A percentile compares a stretch with the other conserved stretches of the same genome.
phyloP scores from a whole-genome alignment of 2,329 filamentous ascomycete species.

The Sphaceloma murrayae region DNA sequence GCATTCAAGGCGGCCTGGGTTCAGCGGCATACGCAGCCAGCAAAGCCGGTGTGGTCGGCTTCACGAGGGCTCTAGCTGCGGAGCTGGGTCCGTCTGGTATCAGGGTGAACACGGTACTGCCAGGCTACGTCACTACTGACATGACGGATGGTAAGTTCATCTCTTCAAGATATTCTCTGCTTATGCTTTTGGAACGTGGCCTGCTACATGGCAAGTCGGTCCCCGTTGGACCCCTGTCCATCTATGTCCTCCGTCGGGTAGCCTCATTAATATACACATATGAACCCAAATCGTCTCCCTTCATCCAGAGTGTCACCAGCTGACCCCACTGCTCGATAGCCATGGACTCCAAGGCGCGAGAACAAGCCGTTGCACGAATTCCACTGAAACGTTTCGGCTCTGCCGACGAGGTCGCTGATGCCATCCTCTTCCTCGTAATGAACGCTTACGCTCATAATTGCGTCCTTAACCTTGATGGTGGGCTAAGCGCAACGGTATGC shows the following conservation, averaged over 20 bases:
- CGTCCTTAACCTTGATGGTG: slow-evolving; percentile 76
- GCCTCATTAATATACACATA: slow-evolving; percentile 13
- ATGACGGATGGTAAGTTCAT: slow-evolving; percentile 20
- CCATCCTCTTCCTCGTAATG: slow-evolving; percentile 43
- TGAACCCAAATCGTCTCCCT: slow-evolving; percentile 1
- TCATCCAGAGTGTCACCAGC: slow-evolving; percentile 28
- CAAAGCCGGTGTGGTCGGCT: slow-evolving; percentile 21
- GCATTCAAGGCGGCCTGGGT: slow-evolving; percentile 57
- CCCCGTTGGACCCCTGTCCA: not conserved
- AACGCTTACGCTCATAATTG: slow-evolving; percentile 84
- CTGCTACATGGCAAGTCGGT: not conserved
- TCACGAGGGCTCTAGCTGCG: slow-evolving; percentile 19
- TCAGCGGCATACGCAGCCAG: slow-evolving; percentile 39
- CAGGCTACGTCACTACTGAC: slow-evolving; percentile 22
- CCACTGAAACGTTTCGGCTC: slow-evolving; percentile 37
- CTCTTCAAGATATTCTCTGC: not conserved
- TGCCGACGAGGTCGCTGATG: slow-evolving; percentile 42
- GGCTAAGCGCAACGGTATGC: slow-evolving; percentile 53
- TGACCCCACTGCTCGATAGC: slow-evolving; percentile 27
- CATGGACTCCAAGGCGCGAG: slow-evolving; percentile 37
- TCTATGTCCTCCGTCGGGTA: slow-evolving; percentile 2
- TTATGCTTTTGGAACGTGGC: not conserved
- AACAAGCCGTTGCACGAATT: slow-evolving; percentile 32
- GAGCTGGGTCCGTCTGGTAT: slow-evolving; percentile 47
- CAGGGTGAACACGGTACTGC: slow-evolving; percentile 52